Percentiles rank a stretch among this genome's conserved stretches.
phyloP scores from a whole-genome alignment of 768 basidiomycete genomes.

The Stropharia rugosoannulata region DNA sequence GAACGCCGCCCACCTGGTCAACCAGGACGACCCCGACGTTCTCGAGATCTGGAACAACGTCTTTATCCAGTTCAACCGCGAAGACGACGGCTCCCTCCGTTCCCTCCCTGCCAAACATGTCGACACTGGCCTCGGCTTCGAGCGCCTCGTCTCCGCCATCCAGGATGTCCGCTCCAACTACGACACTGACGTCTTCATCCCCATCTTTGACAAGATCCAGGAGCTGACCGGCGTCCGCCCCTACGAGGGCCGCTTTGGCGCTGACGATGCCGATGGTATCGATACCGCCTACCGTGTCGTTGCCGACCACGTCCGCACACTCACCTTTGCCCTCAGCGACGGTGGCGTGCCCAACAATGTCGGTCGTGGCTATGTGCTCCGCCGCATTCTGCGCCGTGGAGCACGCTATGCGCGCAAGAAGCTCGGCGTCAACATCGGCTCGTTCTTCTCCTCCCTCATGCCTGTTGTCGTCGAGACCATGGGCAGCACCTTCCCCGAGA shows the following conservation, averaged over 20 bases:
- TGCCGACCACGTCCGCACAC: conserved; percentile 93
- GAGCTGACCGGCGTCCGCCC: conserved; percentile 85
- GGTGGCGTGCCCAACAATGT: conserved; percentile 97
- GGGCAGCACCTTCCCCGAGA: conserved; percentile 90
- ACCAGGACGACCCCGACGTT: conserved; percentile 95
- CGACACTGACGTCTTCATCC: conserved; percentile 93
- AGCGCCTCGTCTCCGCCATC: conserved; percentile 91
- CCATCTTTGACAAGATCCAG: conserved; percentile 85
- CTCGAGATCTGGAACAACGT: conserved; percentile 99
- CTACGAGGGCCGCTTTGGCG: conserved; percentile 90
- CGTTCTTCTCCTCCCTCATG: conserved; percentile 91
- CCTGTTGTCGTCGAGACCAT: conserved; percentile 89
- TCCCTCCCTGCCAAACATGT: conserved; percentile 90
- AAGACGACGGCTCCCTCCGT: conserved; percentile 79
- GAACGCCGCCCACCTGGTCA: conserved; percentile 90
- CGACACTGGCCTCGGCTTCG: conserved; percentile 99
- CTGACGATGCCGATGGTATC: conserved; percentile 92
- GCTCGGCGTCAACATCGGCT: conserved; percentile 87
- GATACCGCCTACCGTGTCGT: conserved; percentile 98
- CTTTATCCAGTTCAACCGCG: conserved; percentile 98
- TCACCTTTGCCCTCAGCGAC: conserved; percentile 94
- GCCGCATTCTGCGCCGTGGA: conserved; percentile 90
- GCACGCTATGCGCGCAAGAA: conserved; percentile 97
- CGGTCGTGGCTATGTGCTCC: conserved; percentile 95
- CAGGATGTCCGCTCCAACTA: conserved; percentile 95